phyloP scores from a whole-genome alignment of 768 basidiomycete genomes.

The Candolleomyces aberdarensis region DNA sequence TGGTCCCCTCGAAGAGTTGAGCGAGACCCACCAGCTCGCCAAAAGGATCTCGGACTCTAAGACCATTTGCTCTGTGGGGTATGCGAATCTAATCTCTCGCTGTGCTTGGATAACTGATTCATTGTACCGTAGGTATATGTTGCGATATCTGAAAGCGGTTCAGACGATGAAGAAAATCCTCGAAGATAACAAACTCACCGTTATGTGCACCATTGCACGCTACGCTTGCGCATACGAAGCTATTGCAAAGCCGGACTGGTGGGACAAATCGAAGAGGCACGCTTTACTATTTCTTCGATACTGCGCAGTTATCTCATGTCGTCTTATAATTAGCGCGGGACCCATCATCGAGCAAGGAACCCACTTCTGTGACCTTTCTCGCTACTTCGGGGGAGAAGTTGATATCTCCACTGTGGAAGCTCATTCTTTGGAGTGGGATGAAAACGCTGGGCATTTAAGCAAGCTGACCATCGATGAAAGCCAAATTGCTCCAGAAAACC shows the following conservation, averaged over 20 bases:
- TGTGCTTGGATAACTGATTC: slow-evolving; percentile 1
- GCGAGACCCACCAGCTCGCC: slow-evolving; percentile 68
- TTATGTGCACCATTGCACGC: slow-evolving; percentile 94
- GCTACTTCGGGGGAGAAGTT: slow-evolving; percentile 96
- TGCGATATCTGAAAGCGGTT: slow-evolving; percentile 89
- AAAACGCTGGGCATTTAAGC: slow-evolving; percentile 80
- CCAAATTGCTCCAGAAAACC: slow-evolving; percentile 80
- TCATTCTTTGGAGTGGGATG: slow-evolving; percentile 90
- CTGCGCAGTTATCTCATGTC: slow-evolving; percentile 5
- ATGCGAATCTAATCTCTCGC: slow-evolving; percentile 20
- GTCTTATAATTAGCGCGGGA: slow-evolving; percentile 49
- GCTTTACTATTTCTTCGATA: background rate
- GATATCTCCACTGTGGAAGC: slow-evolving; percentile 78
- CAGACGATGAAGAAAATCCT: slow-evolving; percentile 98
- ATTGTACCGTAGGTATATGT: slow-evolving; percentile 67
- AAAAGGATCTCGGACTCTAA: slow-evolving; percentile 65
- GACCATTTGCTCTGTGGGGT: slow-evolving; percentile 89
- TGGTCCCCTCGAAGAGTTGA: slow-evolving; percentile 65
- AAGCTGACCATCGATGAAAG: slow-evolving; percentile 83
- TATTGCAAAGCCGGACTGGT: slow-evolving; percentile 85
- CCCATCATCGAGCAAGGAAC: slow-evolving; percentile 92
- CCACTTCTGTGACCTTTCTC: slow-evolving; percentile 95
- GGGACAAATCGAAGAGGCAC: slow-evolving; percentile 84
- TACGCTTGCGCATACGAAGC: slow-evolving; percentile 87
- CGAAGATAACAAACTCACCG: slow-evolving; percentile 87